Percentiles rank a stretch among this genome's conserved stretches.
These are phyloP conservation scores for Grifola frondosa DNA, from an alignment of 1,284 basidiomycete species.

Conservation along the genomic window DNA sequence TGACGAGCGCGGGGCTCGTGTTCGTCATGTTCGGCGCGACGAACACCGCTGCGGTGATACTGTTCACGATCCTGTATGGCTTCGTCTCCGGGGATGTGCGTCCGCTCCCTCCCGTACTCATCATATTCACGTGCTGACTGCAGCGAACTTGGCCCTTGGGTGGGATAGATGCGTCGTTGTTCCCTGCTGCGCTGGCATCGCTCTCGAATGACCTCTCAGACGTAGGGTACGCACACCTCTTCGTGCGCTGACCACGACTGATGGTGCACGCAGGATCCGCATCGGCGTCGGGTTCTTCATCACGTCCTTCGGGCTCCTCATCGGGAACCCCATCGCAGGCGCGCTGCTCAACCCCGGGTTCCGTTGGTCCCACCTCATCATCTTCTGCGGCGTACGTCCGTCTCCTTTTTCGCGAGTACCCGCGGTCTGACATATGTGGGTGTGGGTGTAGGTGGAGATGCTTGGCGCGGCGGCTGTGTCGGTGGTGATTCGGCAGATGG, in stretches of 20 bases:
- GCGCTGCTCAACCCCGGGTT: constrained; percentile 28
- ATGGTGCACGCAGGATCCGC: constrained; percentile 16
- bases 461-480: too few species aligned
- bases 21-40: constrained; percentile 23
- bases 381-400: constrained; percentile 30
- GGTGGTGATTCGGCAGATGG: too few species aligned
- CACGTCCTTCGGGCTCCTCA: constrained; percentile 20
- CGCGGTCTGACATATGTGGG: too few species aligned
- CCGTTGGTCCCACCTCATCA: constrained; percentile 30
- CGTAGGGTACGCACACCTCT: constrained; percentile 1
- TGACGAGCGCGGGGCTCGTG: constrained; percentile 12
- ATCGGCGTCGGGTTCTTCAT: constrained; percentile 24
- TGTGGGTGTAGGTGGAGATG: too few species aligned
- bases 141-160: constrained; percentile 33
- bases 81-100: constrained; percentile 27
- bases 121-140: too few species aligned
- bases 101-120: too few species aligned
- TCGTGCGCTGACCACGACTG: neutral
- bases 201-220: constrained; percentile 1
- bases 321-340: constrained; percentile 32
- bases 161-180: constrained; percentile 5
- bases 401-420: neutral
- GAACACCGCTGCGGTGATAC: constrained; percentile 11
- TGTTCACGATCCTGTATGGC: constrained; percentile 25
- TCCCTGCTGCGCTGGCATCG: neutral